Base-by-base conservation (phyloP, 2,329 filamentous ascomycete genomes). In the Aspergillus floridensis region DNA sequence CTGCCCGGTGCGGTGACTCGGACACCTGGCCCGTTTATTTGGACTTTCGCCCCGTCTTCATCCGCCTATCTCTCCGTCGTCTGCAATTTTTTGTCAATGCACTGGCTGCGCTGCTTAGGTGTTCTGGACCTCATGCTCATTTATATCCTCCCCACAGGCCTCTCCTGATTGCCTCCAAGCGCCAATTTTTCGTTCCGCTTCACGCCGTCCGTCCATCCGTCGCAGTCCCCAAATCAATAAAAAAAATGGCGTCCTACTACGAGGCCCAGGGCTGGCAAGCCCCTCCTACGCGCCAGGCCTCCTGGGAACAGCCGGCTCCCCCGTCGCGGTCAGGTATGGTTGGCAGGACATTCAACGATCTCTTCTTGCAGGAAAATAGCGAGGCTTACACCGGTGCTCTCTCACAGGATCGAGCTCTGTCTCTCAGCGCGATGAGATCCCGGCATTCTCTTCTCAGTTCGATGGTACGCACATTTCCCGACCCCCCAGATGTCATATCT, bases 381-480 rank as follows among this genome's bases (percentile, higher is more conserved):
- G 22, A 57, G 49, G 53, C 64, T 63, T n/a, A 66, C 54, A 29
- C 31, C 24, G 26, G 19, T 16, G 31, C 11, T 59, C 11, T 54
- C 31, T 22, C 53, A 54, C 16, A 91, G 90, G 89, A 77, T 86
- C 90, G 63, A 92, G 84, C 76, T 92, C 89, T 59, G 88, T 89
- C 53, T 86, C 86, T 65, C 85, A 87, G 57, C 86, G 87, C 69
- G 90, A 93, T 66, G 91, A 96, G 62, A 83, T 85, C 59, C 81
- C 83, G 71, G 92, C 92, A 60, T 96, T 96, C 75, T 87, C 86
- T 67, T 88, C 90, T 74, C 92, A 96, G 79, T 89, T 96, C 76
- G 92, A 96, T 81, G 91, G 91, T 95, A 88, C 76, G 89, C 59
- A 63, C 51, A 58, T 29, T 56, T 53, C 51, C 44, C 31, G 14